A percentile compares a stretch with the other conserved stretches of the same genome.
phyloP scores from a whole-genome alignment of 176 grass and related monocot genomes.

The Oryza nivara region DNA sequence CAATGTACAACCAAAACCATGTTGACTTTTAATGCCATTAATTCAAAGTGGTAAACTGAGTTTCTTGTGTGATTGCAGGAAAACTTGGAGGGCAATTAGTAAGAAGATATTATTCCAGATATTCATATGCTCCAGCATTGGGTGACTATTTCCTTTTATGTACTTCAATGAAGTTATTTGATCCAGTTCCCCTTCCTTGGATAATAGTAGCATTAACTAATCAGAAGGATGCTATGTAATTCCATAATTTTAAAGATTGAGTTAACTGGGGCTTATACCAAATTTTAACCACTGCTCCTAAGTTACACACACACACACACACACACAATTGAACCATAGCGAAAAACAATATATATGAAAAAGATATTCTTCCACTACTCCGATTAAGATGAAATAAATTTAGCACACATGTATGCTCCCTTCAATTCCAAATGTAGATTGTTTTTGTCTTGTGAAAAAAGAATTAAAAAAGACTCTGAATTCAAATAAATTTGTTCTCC shows the following conservation, averaged over 20 bases:
- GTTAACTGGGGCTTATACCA: background rate
- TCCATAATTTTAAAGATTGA: background rate
- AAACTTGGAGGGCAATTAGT: slow-evolving; percentile 42
- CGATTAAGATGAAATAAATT: background rate
- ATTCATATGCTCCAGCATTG: slow-evolving; percentile 58
- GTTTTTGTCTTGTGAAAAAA: background rate
- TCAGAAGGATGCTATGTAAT: background rate
- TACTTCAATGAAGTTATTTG: background rate
- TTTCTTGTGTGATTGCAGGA: slow-evolving; percentile 35
- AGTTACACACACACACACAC: background rate
- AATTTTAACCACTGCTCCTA: background rate
- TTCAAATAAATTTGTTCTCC: background rate
- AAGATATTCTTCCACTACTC: background rate
- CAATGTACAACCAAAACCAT: background rate
- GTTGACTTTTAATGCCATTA: background rate
- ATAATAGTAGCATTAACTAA: background rate
- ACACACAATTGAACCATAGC: background rate
- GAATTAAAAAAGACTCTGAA: background rate
- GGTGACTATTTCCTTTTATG: slow-evolving; percentile 27
- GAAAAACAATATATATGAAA: background rate
- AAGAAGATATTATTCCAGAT: slow-evolving; percentile 46
- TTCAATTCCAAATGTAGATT: background rate
- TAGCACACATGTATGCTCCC: background rate
- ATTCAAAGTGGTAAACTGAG: background rate
- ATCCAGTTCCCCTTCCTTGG: background rate